Conservation (phyloP, 768 basidiomycete genomes). For the Termitomyces sp. region DNA sequence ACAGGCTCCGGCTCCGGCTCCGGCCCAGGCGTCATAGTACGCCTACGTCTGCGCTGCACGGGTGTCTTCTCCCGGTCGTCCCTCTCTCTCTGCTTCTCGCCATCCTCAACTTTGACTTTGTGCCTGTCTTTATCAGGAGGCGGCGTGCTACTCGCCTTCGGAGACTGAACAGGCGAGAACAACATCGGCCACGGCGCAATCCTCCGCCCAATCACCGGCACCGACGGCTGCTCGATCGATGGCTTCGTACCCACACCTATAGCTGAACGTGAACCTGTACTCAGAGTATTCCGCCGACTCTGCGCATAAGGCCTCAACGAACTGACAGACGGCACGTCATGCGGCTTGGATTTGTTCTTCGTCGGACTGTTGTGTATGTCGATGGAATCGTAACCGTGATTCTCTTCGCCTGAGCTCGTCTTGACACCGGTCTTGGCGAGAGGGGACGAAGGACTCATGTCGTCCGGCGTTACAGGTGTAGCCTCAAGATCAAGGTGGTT, state of each 20-base stretch:
- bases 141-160: neutral
- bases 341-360: conserved; percentile 20
- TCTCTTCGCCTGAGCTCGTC: neutral
- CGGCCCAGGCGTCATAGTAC: conserved; percentile 53
- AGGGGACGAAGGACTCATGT: conserved; percentile 28
- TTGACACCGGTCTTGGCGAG: neutral
- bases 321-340: conserved; percentile 31
- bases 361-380: neutral
- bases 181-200: conserved; percentile 61
- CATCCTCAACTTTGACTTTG: neutral
- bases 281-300: conserved; percentile 13
- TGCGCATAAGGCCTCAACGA: conserved; percentile 49
- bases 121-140: neutral
- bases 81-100: neutral
- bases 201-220: conserved; percentile 37
- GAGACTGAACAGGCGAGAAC: conserved; percentile 1
- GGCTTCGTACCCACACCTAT: neutral
- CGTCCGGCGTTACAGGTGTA: conserved; percentile 57
- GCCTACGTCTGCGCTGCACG: conserved; percentile 37
- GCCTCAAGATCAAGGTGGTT: conserved; percentile 79
- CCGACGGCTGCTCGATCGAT: neutral
- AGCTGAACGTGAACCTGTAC: too few relatives aligned
- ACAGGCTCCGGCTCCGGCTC: conserved; percentile 47
- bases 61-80: conserved; percentile 15
- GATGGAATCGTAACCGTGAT: neutral